A percentile compares a stretch with the other conserved stretches of the same genome.
Conservation (phyloP, 805 yeast genomes). For the Kodamaea lidongshanica region DNA sequence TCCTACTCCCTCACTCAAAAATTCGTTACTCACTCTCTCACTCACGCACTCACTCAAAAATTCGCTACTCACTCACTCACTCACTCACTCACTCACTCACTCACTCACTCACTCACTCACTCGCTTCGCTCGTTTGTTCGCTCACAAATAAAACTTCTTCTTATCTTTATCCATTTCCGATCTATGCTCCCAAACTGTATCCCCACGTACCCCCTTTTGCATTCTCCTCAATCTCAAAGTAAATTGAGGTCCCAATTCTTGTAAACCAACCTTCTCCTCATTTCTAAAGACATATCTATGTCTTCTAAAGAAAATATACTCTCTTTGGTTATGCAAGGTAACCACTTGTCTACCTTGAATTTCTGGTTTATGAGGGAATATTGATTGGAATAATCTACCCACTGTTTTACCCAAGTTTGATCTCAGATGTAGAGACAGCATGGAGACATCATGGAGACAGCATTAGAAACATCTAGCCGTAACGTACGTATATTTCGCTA, state of each 20-base stretch:
- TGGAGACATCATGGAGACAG: too few species aligned
- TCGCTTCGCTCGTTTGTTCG: too few species aligned
- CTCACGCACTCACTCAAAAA: too few species aligned
- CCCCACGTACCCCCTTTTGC: slow-evolving; percentile 88
- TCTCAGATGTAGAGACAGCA: too few species aligned
- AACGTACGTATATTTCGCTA: too few species aligned
- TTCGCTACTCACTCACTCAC: too few species aligned
- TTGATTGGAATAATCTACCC: slow-evolving; percentile 83
- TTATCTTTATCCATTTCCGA: slow-evolving; percentile 96
- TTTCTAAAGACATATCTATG: slow-evolving; percentile 86
- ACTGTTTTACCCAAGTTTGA: slow-evolving; percentile 92
- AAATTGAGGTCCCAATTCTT: slow-evolving; percentile 95
- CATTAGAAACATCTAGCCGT: too few species aligned
- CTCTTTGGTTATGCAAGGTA: slow-evolving; percentile 94
- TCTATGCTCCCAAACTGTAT: slow-evolving; percentile 93
- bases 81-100: too few species aligned
- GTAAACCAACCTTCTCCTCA: slow-evolving; percentile 90
- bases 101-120: too few species aligned
- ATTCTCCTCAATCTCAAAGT: slow-evolving; percentile 82
- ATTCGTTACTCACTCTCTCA: too few species aligned
- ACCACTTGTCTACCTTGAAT: slow-evolving; percentile 93
- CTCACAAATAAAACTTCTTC: slow-evolving; percentile 83
- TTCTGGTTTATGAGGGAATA: slow-evolving; percentile 91
- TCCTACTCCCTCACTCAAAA: too few species aligned
- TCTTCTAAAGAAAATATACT: slow-evolving; percentile 89